Evolutionary conservation across 2,329 filamentous ascomycete species (phyloP).

Genomic region (Fusarium chuoi): DNA sequence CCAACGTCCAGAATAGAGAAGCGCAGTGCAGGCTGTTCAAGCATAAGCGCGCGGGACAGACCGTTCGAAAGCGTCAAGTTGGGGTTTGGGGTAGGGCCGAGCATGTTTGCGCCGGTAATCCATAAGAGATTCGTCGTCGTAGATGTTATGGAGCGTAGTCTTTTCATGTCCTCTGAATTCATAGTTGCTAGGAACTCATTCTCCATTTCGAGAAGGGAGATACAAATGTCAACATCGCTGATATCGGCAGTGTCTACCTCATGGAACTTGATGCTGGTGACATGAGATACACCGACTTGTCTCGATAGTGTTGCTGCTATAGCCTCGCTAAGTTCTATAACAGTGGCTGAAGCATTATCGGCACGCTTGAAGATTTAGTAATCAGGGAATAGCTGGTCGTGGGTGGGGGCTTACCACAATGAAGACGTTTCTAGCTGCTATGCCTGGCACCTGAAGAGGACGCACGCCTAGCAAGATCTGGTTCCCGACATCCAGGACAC

Average conservation of each 20-base stretch:
- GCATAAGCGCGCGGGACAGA: not conserved
- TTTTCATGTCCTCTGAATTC: not conserved
- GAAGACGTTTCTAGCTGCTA: not conserved
- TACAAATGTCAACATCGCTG: not conserved
- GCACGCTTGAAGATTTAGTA: not conserved
- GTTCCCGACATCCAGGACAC: not conserved
- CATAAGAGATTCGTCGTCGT: not conserved
- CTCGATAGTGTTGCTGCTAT: not conserved
- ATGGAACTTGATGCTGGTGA: not conserved
- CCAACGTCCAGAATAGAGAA: not conserved
- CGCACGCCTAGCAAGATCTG: not conserved
- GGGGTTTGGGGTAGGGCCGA: not conserved
- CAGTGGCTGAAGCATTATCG: not conserved
- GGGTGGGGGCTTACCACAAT: not conserved
- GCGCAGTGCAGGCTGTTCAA: not conserved
- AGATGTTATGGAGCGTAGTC: not conserved
- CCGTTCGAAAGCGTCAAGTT: not conserved
- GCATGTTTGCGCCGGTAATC: not conserved
- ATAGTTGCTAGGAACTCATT: not conserved
- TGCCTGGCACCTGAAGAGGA: not conserved
- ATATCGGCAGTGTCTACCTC: not conserved
- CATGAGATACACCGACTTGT: not conserved
- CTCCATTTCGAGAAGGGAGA: not conserved
- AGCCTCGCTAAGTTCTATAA: not conserved
- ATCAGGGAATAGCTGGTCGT: fast-evolving